Base-by-base conservation (phyloP, 192 early-diverging fungal genomes). In the Entrophospora sp. region DNA sequence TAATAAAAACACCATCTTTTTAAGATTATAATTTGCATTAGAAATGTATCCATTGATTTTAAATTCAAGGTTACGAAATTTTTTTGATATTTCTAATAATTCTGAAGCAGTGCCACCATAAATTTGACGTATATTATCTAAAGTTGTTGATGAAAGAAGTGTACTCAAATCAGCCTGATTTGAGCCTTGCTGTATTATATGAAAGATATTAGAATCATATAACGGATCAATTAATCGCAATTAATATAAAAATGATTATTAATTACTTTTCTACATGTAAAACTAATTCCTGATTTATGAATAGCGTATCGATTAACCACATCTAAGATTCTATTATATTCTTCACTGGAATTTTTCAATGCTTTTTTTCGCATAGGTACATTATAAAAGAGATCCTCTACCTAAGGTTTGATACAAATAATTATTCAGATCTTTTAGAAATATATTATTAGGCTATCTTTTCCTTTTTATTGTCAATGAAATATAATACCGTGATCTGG, bases 341-440 rank as follows among this genome's bases (percentile, higher is more conserved):
- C 95, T 18, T 98, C 94, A 12, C 76, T 83, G 0, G 84, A 66
- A 65, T 88, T 93, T 56, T 88, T 92, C 24, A 97, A 72, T 5
- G 97, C 94, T 35, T 85, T 90, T 46, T 82, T 79, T 22, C 97
- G 86, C 7, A 86, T 91, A 25, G 88, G 84, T 3, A 93, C 84
- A 71, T 96, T 99, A 75, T 90, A 98, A 71, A 99, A 99, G 57
- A 99, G 69, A 66, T 97, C 94, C 71, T 99, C 95, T 13, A 86
- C 87, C 88, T 91, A 46, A 14, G n/a, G n/a, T n/a, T n/a, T n/a
- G n/a, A n/a, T n/a, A 40, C 35, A 30, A 16, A 42, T 1, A 42
- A 9, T 42, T 42, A 4, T 3, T 42, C n/a, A 42, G 4, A 16
- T 20, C 10, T 16, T 18, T 34, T 13, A 13, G n/a, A 25, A 49